Evolutionary conservation across 306 rosid genomes (phyloP).

Genomic region (Pterocarpus santalinus): DNA sequence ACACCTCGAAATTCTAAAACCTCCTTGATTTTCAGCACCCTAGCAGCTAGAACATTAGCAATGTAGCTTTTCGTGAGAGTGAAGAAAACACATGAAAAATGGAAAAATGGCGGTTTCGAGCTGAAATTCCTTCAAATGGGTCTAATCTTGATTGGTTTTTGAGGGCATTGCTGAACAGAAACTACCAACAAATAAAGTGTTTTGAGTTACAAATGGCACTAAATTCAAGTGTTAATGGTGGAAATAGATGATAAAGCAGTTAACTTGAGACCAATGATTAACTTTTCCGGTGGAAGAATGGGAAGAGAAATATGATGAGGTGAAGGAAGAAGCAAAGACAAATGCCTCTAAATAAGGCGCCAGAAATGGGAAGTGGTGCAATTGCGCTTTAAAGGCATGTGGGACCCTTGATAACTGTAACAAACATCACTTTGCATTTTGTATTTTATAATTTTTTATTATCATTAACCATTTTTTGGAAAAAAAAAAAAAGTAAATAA

Average conservation of each 20-base stretch:
- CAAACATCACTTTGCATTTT: conserved; percentile 1
- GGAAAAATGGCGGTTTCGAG: neutral
- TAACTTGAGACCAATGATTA: neutral
- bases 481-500: neutral
- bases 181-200: neutral
- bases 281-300: neutral
- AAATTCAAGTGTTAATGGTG: neutral
- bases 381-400: neutral
- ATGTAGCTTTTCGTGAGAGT: conserved; percentile 7
- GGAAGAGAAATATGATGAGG: neutral
- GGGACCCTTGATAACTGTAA: neutral
- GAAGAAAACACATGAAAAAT: conserved; percentile 37
- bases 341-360: conserved; percentile 1
- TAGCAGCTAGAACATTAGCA: conserved; percentile 1
- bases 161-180: neutral
- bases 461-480: neutral
- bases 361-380: neutral
- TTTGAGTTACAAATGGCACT: neutral
- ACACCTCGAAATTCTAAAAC: conserved; percentile 46
- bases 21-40: conserved; percentile 39
- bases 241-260: neutral
- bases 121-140: conserved; percentile 26
- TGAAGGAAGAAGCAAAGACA: neutral
- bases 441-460: neutral
- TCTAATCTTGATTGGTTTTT: neutral